A percentile compares a stretch with the other conserved stretches of the same genome.
These are phyloP conservation scores for Lobosporangium transversale DNA, from an alignment of 192 early-diverging fungal genomes.

Conservation along the genomic window DNA sequence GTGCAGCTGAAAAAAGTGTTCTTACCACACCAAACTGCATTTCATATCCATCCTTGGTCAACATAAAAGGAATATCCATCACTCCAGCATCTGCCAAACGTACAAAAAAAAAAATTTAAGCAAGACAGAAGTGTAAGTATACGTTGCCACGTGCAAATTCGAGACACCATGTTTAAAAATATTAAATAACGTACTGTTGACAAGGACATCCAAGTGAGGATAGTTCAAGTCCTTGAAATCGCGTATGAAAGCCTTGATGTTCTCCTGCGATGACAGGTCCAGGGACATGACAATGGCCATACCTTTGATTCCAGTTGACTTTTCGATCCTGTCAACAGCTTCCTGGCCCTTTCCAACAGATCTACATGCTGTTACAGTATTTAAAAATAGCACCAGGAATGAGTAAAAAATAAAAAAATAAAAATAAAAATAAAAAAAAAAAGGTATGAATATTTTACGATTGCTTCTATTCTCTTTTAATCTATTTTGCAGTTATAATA, in stretches of 20 bases:
- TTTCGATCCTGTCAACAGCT: conserved; percentile 39
- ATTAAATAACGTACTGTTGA: conserved; percentile 47
- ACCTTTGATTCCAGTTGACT: conserved; percentile 29
- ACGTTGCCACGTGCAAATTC: too few relatives aligned
- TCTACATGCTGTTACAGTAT: conserved; percentile 30
- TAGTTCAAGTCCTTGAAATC: conserved; percentile 35
- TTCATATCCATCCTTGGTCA: conserved; percentile 70
- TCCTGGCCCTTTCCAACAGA: conserved; percentile 29
- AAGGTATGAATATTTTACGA: too few relatives aligned
- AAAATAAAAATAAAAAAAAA: too few relatives aligned
- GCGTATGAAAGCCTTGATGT: conserved; percentile 52
- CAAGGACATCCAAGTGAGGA: conserved; percentile 23
- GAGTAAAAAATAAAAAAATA: too few relatives aligned
- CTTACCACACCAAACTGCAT: conserved; percentile 69
- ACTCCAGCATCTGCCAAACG: conserved; percentile 66
- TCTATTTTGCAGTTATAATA: too few relatives aligned
- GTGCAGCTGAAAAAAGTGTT: neutral
- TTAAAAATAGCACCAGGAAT: too few relatives aligned
- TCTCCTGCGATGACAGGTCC: conserved; percentile 63
- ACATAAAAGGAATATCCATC: conserved; percentile 65
- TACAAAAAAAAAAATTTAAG: conserved; percentile 9
- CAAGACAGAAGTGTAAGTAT: neutral
- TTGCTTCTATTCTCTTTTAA: too few relatives aligned
- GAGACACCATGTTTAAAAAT: too few relatives aligned
- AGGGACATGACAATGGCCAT: conserved; percentile 8